These are phyloP conservation scores for Fistulinella cinereoalba DNA, from an alignment of 1,284 basidiomycete species.

Conservation along the genomic window DNA sequence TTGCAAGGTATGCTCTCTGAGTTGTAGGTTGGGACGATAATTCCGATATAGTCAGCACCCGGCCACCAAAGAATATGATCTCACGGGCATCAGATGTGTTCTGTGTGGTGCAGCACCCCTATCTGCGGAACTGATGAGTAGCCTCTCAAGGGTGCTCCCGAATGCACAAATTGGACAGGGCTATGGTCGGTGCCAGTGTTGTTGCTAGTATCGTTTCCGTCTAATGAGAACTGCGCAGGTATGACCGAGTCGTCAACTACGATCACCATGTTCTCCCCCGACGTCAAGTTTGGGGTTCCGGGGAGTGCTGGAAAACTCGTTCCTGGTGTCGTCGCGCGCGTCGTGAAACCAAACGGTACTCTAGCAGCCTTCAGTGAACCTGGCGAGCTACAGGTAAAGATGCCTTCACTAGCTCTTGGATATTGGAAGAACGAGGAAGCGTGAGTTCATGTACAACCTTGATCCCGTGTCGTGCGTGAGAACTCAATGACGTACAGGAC, in stretches of 20 bases:
- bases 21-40: not conserved
- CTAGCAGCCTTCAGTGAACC: constrained; percentile 54
- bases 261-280: constrained; percentile 47
- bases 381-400: constrained; percentile 59
- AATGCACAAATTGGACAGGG: constrained; percentile 61
- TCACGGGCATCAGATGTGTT: constrained; percentile 57
- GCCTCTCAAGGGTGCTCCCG: constrained; percentile 56
- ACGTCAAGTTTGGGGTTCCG: constrained; percentile 47
- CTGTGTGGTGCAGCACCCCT: constrained; percentile 76
- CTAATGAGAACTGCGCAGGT: constrained; percentile 19
- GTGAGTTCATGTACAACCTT: constrained; percentile 40
- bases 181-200: constrained; percentile 44
- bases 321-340: constrained; percentile 48
- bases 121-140: constrained; percentile 58
- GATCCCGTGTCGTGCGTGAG: not conserved
- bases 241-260: constrained; percentile 58
- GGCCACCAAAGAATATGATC: constrained; percentile 61
- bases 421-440: constrained; percentile 62
- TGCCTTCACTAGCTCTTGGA: constrained; percentile 54
- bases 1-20: constrained; percentile 52
- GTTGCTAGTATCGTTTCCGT: not conserved
- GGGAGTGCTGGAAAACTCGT: constrained; percentile 58
- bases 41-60: constrained; percentile 50
- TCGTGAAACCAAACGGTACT: constrained; percentile 61
- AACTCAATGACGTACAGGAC: constrained; percentile 37